Base-by-base conservation (phyloP, 352 stramenopile genomes). In the Phytophthora palmivora region DNA sequence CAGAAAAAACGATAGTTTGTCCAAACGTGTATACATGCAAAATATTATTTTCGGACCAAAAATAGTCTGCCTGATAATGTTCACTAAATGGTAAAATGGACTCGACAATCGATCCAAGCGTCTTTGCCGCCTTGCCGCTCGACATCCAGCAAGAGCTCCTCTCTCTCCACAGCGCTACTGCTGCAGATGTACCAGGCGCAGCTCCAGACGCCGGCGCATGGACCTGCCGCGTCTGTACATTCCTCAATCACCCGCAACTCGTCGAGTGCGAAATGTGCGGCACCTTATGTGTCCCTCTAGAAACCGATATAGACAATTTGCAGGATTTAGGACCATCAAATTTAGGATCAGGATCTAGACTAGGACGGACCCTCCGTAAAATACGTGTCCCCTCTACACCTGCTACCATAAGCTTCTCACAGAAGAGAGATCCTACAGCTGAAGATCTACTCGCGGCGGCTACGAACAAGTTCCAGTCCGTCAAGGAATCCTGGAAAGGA, bases 141-240 rank as follows among this genome's bases (percentile, higher is more conserved):
- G 78, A 89, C 33, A 81, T 91, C 32, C 82, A 89, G 49, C 50
- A 80, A 21, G 78, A 91, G 46, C 63, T 89, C 0, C 58, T 85
- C 4, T 2, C 26, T 2, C 7, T 51, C 1, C 33, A 58, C 12
- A 34, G 18, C 19, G 10, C 28, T 15, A 42, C n/a, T 43, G 26
- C 11, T 16, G 45, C 11, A n/a, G 16, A 14, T 19, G 28, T 44
- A 10, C 19, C 67, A 39, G 18, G 51, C 21, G 36, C 58, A 9
- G 15, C 22, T 14, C 12, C 33, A 5, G 34, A 66, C 43, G 47
- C 14, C 12, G 36, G 28, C 6, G 52, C 57, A 16, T 95, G 87
- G 87, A 69, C 49, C 12, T 95, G 87, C 43, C 72, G 72, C 42
- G 83, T 89, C 58, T 95, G 87, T 43, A 93, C 87, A 26, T 95